Evolutionary conservation across 2,329 filamentous ascomycete genomes (phyloP).

Genomic region (Trichophyton equinum): DNA sequence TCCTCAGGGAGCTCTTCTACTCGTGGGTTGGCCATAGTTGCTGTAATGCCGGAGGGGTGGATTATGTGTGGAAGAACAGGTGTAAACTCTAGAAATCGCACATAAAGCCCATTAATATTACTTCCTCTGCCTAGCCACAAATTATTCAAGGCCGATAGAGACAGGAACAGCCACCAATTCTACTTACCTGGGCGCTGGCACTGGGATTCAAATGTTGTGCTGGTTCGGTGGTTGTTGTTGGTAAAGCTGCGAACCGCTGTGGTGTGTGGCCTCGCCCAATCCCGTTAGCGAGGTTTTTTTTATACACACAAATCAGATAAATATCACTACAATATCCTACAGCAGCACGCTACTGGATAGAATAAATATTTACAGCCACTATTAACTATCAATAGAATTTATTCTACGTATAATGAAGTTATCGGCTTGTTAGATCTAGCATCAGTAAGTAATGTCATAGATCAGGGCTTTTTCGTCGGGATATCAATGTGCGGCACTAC

Average conservation of each 20-base stretch:
- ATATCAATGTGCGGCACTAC: not conserved
- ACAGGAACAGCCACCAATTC: not conserved
- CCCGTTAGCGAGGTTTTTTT: slow-evolving; percentile 31
- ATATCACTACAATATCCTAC: slow-evolving; percentile 11
- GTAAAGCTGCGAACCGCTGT: not conserved
- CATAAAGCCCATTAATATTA: not conserved
- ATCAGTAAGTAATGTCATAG: no score
- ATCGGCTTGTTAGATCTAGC: no score
- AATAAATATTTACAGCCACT: not conserved
- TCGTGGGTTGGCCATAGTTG: slow-evolving; percentile 31
- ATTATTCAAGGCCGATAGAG: no score
- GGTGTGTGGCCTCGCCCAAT: slow-evolving; percentile 24
- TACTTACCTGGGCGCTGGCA: not conserved
- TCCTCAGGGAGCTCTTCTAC: slow-evolving; percentile 82
- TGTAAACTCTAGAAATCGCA: not conserved
- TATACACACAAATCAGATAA: not conserved
- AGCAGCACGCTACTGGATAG: not conserved
- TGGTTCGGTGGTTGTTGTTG: slow-evolving; percentile 21
- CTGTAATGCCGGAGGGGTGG: slow-evolving; percentile 1
- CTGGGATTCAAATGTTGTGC: slow-evolving; percentile 1
- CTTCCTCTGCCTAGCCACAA: not conserved
- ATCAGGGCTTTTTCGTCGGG: no score
- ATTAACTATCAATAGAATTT: no score
- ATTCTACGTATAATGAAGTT: no score
- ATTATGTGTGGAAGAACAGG: not conserved